A percentile compares a stretch with the other conserved stretches of the same genome.
These are phyloP conservation scores for Globisporangium solare DNA, from an alignment of 352 stramenopile species.

Conservation along the genomic window DNA sequence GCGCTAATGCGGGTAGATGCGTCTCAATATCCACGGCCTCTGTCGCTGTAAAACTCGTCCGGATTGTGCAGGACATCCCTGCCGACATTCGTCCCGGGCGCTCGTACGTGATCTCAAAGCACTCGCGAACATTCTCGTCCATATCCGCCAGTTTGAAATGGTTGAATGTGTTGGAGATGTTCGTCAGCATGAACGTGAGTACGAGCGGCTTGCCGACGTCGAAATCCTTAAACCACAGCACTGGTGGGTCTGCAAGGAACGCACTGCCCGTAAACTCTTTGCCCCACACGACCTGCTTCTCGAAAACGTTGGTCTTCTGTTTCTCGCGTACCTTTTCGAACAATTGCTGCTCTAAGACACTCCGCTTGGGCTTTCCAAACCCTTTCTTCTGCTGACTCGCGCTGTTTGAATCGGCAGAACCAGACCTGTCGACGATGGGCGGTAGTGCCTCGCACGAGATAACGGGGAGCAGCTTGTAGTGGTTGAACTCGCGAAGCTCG, in stretches of 20 bases:
- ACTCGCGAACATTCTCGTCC: conserved; percentile 63
- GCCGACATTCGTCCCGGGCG: conserved; percentile 88
- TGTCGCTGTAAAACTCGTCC: conserved; percentile 63
- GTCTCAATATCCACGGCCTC: conserved; percentile 65
- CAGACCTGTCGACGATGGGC: neutral
- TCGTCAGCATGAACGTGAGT: conserved; percentile 79
- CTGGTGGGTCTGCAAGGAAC: conserved; percentile 74
- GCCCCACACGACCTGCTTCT: conserved; percentile 73
- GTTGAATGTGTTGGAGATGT: conserved; percentile 91
- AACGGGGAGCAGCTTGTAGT: conserved; percentile 21
- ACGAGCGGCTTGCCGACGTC: conserved; percentile 60
- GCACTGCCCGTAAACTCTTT: conserved; percentile 74
- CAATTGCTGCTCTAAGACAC: conserved; percentile 62
- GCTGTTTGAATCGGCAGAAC: neutral
- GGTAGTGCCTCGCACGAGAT: conserved; percentile 3
- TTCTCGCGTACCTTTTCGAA: conserved; percentile 32
- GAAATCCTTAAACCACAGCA: conserved; percentile 91
- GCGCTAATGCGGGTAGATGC: conserved; percentile 53
- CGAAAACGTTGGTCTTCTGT: conserved; percentile 53
- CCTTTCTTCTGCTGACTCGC: conserved; percentile 18
- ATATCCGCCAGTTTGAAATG: conserved; percentile 85
- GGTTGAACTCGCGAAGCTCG: conserved; percentile 29
- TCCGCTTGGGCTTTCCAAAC: conserved; percentile 38
- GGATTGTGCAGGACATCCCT: conserved; percentile 72
- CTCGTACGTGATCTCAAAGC: conserved; percentile 87